Evolutionary conservation across 345 rosid species (phyloP), one percentile per base, ranked within the genome.

Genomic region (Eucalyptus polyanthemos): DNA sequence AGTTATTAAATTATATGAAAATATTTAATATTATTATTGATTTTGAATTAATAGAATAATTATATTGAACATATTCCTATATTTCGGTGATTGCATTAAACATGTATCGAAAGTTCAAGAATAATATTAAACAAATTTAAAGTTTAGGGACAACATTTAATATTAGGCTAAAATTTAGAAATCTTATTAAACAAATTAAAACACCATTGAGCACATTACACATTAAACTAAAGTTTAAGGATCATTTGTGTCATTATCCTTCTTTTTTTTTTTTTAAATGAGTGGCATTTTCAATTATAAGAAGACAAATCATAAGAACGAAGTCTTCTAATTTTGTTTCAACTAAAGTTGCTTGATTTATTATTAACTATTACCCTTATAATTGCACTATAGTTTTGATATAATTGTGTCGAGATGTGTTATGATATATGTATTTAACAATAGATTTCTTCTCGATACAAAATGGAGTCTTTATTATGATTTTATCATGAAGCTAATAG

Each of bases 41-140:
- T 50, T 50, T 50, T 50, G 21, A 50, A 1, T 50, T 50, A 50
- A 50, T 50, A 50, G 3, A 50, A 50, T 1, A 50, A 50, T 50
- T 50, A 50, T 6, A 50, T 50, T 51, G 4, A 17, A 51, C 21
- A 51, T 7, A 0, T 51, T 51, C 8, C 3, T 51, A 16, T 51
- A 51, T 6, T 6, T 16, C 1, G 0, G 1, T 17, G 4, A 51
- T 51, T 17, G 22, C 9, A 51, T 17, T 51, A 0, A 51, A 51
- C 2, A 17, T 51, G 9, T 51, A 16, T 51, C 0, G 0, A 17
- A 51, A 51, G 0, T 7, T 0, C 21, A 0, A 0, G 4, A 0
- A 51, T 1, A 51, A 17, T 51, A 17, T 17, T 51, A 51, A 51
- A 51, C 1, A 51, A 51, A 51, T 51, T 17, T 7, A 17, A 16